phyloP scores from a whole-genome alignment of 371 early-diverging fungal species.

The Apophysomyces sp. region DNA sequence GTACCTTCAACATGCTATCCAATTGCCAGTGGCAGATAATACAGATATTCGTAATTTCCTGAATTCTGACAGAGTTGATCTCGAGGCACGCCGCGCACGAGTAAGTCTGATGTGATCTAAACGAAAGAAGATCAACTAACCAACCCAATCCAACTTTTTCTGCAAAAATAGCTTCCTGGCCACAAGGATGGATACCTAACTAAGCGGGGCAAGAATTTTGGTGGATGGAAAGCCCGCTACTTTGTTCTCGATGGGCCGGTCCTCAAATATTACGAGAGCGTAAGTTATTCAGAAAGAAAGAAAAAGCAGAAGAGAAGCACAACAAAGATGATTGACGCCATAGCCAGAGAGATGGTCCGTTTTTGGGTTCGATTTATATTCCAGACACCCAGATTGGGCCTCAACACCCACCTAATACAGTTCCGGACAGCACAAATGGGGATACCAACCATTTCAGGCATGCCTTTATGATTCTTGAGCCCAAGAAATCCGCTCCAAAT shows the following conservation, averaged over 20 bases:
- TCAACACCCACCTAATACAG: constrained; percentile 24
- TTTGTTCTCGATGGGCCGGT: constrained; percentile 62
- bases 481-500: constrained; percentile 57
- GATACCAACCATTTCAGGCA: constrained; percentile 62
- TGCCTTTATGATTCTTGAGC: constrained; percentile 79
- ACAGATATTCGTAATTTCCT: constrained; percentile 66
- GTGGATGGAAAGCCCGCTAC: constrained; percentile 82
- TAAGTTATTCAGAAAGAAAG: constrained; percentile 18
- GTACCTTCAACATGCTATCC: constrained; percentile 64
- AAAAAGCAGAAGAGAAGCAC: not conserved
- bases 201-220: constrained; percentile 85
- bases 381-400: constrained; percentile 55
- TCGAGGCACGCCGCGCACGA: constrained; percentile 13
- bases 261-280: constrained; percentile 72
- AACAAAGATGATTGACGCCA: too few relatives aligned
- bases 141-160: not conserved
- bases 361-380: constrained; percentile 54
- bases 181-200: constrained; percentile 76
- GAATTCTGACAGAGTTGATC: constrained; percentile 54
- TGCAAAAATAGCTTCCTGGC: not conserved
- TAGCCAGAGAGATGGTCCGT: constrained; percentile 58
- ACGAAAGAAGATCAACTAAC: not conserved
- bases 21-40: constrained; percentile 43
- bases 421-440: constrained; percentile 23
- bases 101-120: not conserved